Evolutionary conservation across 148 eudicot genomes (phyloP), one percentile per base, ranked within the genome.

Genomic region (Nyssa sinensis): DNA sequence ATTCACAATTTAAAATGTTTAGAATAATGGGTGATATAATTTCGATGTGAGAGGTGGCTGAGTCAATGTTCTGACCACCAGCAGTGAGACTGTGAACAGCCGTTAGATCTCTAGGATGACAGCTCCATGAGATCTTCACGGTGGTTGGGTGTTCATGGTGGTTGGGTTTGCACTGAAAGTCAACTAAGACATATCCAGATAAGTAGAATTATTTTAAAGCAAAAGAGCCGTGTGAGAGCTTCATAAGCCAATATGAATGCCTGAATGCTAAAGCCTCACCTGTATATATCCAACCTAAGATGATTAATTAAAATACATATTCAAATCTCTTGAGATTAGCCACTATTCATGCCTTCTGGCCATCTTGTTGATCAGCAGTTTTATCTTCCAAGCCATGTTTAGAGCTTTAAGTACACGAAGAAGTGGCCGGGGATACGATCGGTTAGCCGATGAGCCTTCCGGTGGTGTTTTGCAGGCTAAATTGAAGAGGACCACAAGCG

Each of bases 321-420:
- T 37, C 44, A 37, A 37, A 37, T 37, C 9, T 37, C 44, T 3
- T 37, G 44, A 37, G 5, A 28, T 62, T 16, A 62, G 13, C 33
- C 35, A 30, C n/a, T 8, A 55, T 21, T 55, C 19, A 55, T 55
- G 24, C 4, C 59, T 55, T 55, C 2, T 12, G 21, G 17, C 59
- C 23, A 19, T 17, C 2, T 55, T 55, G 19, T 5, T 55, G 7
- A 37, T 37, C 9, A 1, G 24, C 19, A 55, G 5, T 27, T 5
- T 32, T 19, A 13, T 3, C 33, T 35, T 59, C 31, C 21, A 37
- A 30, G 73, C 70, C 75, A 81, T 81, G 81, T 73, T 81, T 3
- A 81, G 84, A 65, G 74, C 80, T 62, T 55, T 77, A 7, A 74
- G 84, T 41, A 37, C 75, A 24, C 62, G 75, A 31, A 69, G 60